Evolutionary conservation across 1,284 basidiomycete species (phyloP).

Genomic region (Somion occarium): DNA sequence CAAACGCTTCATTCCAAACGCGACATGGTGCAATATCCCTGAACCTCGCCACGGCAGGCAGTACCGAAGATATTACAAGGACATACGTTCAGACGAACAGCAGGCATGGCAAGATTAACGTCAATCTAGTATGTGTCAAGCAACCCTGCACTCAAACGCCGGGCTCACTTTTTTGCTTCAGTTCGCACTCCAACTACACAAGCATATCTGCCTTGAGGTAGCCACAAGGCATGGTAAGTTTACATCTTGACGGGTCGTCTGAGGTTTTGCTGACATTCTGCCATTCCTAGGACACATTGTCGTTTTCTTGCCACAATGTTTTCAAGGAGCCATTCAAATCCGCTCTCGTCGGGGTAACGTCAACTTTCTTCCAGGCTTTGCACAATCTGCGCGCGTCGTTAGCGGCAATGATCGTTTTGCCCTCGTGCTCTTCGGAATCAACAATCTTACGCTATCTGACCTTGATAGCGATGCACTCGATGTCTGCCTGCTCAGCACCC

Average conservation of each 20-base stretch:
- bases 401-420: conserved; percentile 22
- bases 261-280: neutral
- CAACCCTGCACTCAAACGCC: neutral
- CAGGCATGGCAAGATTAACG: conserved; percentile 20
- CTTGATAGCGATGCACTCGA: conserved; percentile 12
- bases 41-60: conserved; percentile 16
- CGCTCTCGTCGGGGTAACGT: conserved; percentile 17
- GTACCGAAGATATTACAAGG: conserved; percentile 8
- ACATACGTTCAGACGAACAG: conserved; percentile 20
- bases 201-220: conserved; percentile 24
- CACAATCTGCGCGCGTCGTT: conserved; percentile 20
- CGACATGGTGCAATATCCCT: conserved; percentile 23
- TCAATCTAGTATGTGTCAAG: conserved; percentile 20
- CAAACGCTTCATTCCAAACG: conserved; percentile 25
- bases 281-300: conserved; percentile 18
- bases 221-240: conserved; percentile 20
- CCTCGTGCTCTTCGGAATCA: conserved; percentile 19
- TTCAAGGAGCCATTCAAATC: conserved; percentile 23
- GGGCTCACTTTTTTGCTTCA: conserved; percentile 5
- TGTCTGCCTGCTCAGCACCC: conserved; percentile 19
- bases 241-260: neutral
- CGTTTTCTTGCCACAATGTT: conserved; percentile 24
- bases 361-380: conserved; percentile 24
- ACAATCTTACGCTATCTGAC: conserved; percentile 9
- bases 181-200: conserved; percentile 21